A percentile compares a stretch with the other conserved stretches of the same genome.
Conservation (phyloP, 2,329 filamentous ascomycete genomes). For the Fusarium torulosum region DNA sequence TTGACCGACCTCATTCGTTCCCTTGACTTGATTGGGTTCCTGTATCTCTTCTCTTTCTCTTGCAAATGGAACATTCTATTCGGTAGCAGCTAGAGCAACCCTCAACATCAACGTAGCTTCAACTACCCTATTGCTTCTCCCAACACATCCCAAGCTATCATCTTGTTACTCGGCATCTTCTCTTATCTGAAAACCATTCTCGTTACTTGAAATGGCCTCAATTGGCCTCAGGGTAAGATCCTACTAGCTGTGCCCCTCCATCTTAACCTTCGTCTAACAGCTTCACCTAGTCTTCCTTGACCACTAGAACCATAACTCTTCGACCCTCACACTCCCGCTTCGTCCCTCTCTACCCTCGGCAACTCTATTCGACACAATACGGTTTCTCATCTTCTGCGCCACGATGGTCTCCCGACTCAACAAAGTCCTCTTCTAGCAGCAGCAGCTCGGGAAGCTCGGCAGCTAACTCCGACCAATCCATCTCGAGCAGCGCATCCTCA, state of each 20-base stretch:
- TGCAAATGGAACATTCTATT: conserved; percentile 32
- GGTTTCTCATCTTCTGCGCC: conserved; percentile 1
- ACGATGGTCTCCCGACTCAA: conserved; percentile 44
- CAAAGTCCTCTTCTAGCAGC: conserved; percentile 9
- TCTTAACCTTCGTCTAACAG: conserved; percentile 22
- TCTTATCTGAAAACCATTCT: not conserved
- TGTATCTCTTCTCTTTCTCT: not conserved
- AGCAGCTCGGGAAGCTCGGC: conserved; percentile 23
- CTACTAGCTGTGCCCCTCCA: not conserved
- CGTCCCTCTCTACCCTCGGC: conserved; percentile 19
- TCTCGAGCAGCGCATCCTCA: conserved; percentile 35
- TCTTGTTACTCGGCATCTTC: not conserved
- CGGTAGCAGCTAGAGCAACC: conserved; percentile 17
- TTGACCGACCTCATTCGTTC: not conserved
- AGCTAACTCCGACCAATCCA: conserved; percentile 16
- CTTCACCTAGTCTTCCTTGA: conserved; percentile 33
- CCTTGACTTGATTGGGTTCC: conserved; percentile 1
- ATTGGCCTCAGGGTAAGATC: conserved; percentile 45
- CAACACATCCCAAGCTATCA: not conserved
- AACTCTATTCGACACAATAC: conserved; percentile 16
- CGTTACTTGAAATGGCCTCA: conserved; percentile 35
- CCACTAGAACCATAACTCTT: conserved; percentile 41
- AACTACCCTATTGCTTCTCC: conserved; percentile 26
- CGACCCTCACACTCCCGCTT: conserved; percentile 32
- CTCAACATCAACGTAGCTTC: conserved; percentile 30